Evolutionary conservation across 78 protist genomes (phyloP).

Genomic region (Chrysochromulina parva): DNA sequence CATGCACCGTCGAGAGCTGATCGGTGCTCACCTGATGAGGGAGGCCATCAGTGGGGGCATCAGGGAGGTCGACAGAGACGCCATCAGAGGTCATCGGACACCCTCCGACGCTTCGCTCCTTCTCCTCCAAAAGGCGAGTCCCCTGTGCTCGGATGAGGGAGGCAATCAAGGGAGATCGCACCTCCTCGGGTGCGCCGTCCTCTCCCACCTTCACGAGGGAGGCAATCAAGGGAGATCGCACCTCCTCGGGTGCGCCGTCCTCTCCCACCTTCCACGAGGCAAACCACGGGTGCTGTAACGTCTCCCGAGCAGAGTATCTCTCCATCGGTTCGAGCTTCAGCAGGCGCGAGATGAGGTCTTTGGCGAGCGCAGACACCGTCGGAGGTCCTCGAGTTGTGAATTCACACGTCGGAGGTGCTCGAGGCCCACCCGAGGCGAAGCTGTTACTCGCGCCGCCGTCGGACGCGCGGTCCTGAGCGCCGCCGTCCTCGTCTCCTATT

Average conservation of each 20-base stretch:
- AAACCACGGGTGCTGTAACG: conserved; percentile 1
- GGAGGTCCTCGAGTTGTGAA: not conserved
- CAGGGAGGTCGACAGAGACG: too few species aligned
- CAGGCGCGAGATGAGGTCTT: not conserved
- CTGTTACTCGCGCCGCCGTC: not conserved
- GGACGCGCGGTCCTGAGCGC: not conserved
- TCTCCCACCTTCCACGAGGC: not conserved
- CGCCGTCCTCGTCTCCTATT: not conserved
- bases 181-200: not conserved
- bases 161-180: too few species aligned
- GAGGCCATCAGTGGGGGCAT: too few species aligned
- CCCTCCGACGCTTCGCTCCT: too few species aligned
- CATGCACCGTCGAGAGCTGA: not conserved
- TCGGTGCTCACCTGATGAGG: not conserved
- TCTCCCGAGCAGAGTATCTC: not conserved
- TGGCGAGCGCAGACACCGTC: not conserved
- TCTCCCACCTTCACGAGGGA: not conserved
- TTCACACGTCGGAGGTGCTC: not conserved
- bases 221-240: too few species aligned
- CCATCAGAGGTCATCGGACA: too few species aligned
- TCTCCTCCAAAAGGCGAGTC: not conserved
- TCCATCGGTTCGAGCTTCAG: not conserved
- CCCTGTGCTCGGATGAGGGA: not conserved
- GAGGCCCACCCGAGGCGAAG: not conserved
- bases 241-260: not conserved